Base-by-base conservation (phyloP, 1,284 basidiomycete genomes). In the Takashimella tepidaria region DNA sequence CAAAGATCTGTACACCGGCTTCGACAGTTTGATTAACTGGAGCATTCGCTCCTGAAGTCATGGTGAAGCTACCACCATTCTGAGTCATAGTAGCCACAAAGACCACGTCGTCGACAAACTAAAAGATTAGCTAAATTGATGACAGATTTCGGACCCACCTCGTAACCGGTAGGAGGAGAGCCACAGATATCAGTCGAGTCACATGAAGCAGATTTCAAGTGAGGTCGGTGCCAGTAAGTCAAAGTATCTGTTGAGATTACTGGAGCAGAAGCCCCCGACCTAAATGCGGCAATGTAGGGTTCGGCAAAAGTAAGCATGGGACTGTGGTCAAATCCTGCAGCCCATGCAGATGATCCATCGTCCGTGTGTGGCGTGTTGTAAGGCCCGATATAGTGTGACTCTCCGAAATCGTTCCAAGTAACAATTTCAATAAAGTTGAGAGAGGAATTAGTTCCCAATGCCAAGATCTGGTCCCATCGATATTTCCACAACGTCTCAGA, bases 341-440 rank as follows among this genome's bases (percentile, higher is more conserved):
- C 62, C 70, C 71, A 76, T 41, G 57, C 60, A 24, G 63, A 62
- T 8, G 67, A 62, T 3, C 72, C 71, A 57, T 75, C 75, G 55
- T 75, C 72, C 8, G 62, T 64, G 57, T 70, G 69, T 5, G 61
- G 51, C 13, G 65, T 67, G 51, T 62, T 53, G 58, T 60, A 66
- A 0, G 70, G 70, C 20, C 66, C 68, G 48, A 77, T 58, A 57
- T 77, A 65, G 54, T 74, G 72, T 8, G 72, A 71, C 59, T 77
- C 75, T 55, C 70, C 68, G 48, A 68, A 76, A 63, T 77, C 75
- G 60, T 75, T 77, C 75, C 75, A 77, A 10, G 74, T 75, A 13
- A 75, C 61, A 41, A 75, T 70, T 60, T 77, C 75, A 50, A 76
- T 41, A 43, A 66, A 74, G 22, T 70, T 62, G 41, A 73, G 52